Conservation (phyloP, 2,329 filamentous ascomycete genomes). For the Arthrobotrys pseudoclavata region DNA sequence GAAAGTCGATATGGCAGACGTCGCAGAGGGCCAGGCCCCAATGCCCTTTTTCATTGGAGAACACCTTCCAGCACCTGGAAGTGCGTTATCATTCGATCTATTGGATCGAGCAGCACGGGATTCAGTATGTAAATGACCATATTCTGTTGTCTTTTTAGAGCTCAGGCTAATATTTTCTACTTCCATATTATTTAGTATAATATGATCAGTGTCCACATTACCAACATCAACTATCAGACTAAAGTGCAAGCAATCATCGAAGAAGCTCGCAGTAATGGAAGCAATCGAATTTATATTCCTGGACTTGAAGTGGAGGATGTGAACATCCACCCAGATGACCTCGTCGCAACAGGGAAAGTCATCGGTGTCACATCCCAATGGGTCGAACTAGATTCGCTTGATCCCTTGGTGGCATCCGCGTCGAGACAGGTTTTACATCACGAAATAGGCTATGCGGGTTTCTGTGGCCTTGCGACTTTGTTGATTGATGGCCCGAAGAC, state of each 20-base stretch:
- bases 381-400: slow-evolving; percentile 63
- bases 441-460: slow-evolving; percentile 94
- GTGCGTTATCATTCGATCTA: slow-evolving; percentile 34
- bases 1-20: slow-evolving; percentile 40
- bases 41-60: slow-evolving; percentile 52
- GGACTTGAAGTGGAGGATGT: slow-evolving; percentile 72
- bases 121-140: slow-evolving; percentile 20
- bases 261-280: slow-evolving; percentile 66
- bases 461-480: slow-evolving; percentile 88
- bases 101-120: slow-evolving; percentile 30
- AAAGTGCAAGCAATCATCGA: slow-evolving; percentile 72
- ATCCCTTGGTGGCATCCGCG: slow-evolving; percentile 82
- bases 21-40: slow-evolving; percentile 22
- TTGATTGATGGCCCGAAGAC: slow-evolving; percentile 82
- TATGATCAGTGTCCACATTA: slow-evolving; percentile 83
- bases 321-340: slow-evolving; percentile 63
- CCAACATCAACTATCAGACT: slow-evolving; percentile 78
- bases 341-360: slow-evolving; percentile 67
- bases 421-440: slow-evolving; percentile 83
- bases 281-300: slow-evolving; percentile 69
- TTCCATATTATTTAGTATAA: slow-evolving; percentile 73
- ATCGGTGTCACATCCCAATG: slow-evolving; percentile 65
- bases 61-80: slow-evolving; percentile 53
- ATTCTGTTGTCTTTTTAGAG: neutral
- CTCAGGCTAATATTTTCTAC: slow-evolving; percentile 1